These are phyloP conservation scores for Pseudopithomyces maydicus DNA, from an alignment of 2,329 filamentous ascomycete species.

Conservation along the genomic window DNA sequence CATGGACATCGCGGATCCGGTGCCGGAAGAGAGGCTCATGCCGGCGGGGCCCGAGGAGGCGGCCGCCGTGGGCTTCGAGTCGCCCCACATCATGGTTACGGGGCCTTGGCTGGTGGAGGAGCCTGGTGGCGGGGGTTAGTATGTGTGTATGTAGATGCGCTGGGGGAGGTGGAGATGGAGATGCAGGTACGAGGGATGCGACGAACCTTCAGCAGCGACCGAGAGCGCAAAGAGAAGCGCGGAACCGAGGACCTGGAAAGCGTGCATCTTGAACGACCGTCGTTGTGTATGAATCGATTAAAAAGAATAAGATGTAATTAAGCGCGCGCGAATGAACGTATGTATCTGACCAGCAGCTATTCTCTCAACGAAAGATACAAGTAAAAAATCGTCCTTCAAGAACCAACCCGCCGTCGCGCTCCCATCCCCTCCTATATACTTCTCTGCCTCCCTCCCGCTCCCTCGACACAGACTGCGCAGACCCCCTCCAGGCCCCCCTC, in stretches of 20 bases:
- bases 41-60: not conserved
- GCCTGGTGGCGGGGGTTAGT: not conserved
- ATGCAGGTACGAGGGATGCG: not conserved
- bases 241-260: not conserved
- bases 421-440: not conserved
- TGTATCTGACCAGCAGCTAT: not conserved
- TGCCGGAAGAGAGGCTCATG: not conserved
- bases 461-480: not conserved
- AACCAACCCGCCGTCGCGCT: not conserved
- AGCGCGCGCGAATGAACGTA: not conserved
- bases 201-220: not conserved
- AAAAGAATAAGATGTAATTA: not conserved
- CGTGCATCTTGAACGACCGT: not conserved
- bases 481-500: not conserved
- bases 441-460: not conserved
- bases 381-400: not conserved
- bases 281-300: not conserved
- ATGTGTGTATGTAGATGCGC: not conserved
- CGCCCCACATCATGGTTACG: slow-evolving; percentile 2
- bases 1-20: not conserved
- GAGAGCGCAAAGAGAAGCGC: not conserved
- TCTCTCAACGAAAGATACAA: not conserved
- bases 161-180: not conserved
- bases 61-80: not conserved
- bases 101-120: not conserved